Evolutionary conservation across 2,329 filamentous ascomycete genomes (phyloP), one percentile per base, ranked within the genome.

Genomic region (Hypocrella siamensis): DNA sequence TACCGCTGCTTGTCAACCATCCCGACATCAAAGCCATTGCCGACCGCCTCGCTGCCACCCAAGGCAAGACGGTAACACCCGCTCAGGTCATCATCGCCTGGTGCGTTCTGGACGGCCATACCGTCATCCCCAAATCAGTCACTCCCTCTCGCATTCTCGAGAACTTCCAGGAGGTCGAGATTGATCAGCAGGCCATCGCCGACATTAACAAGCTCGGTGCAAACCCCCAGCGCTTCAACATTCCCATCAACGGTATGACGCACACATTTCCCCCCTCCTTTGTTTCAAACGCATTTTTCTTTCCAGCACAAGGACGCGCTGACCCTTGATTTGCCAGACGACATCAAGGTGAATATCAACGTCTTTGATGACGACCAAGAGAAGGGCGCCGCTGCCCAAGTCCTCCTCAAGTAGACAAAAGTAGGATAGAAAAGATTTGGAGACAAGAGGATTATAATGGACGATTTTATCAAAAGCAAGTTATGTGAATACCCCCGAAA

Each of bases 81-180:
- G 58, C 59, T 28, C 59, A 63, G 43, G 56, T 61, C 38, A 46
- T 63, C 62, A 52, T 73, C 56, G 48, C 75, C 60, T 75, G 73
- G 71, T 51, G 59, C 58, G 49, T 65, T 56, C 43, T 63, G 28
- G 54, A 71, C 42, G 75, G 73, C 33, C 75, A 75, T 54, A 70
- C 63, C 42, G 79, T 84, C 42, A 82, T 84, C 43, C 79, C 79
- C 46, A 84, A 84, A 64, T 76, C 68, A 15, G 76, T 82, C 40
- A 81, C 68, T 35, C 63, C 71, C 31, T 61, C 62, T 21, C 69
- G 79, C 35, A 84, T 85, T 42, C 59, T 68, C 45, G 65, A 62
- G 46, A 84, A 85, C 63, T 82, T 76, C 48, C 59, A 75, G 56
- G 67, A 79, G 52, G 63, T 75, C 31, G 66, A 80, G 46, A 57